Conservation (phyloP, 2,329 filamentous ascomycete species). For the Colletotrichum sp. region DNA sequence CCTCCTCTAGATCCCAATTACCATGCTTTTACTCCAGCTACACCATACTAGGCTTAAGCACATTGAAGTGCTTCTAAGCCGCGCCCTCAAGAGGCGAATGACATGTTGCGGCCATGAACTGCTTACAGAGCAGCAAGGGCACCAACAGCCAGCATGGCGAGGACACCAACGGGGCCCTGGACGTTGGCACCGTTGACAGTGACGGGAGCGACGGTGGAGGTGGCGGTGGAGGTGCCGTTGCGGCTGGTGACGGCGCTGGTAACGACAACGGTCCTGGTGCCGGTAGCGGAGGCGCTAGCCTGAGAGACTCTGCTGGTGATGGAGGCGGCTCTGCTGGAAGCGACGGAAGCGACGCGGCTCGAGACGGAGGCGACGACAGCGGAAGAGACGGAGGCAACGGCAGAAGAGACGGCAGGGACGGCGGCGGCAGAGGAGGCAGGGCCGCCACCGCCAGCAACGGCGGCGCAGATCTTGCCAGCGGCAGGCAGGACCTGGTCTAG, state of each 20-base stretch:
- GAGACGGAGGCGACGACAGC: background rate
- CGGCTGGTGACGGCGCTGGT: background rate
- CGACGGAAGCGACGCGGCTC: background rate
- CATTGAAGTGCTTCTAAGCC: background rate
- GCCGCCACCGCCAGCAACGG: background rate
- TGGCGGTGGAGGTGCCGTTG: background rate
- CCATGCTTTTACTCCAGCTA: background rate
- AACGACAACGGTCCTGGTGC: background rate
- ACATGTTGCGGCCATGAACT: background rate
- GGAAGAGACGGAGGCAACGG: background rate
- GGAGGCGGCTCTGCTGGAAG: background rate
- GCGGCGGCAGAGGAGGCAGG: background rate
- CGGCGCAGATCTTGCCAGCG: background rate
- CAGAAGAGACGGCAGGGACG: background rate
- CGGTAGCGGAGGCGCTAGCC: background rate
- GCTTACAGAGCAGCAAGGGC: constrained; percentile 4
- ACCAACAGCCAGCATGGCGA: constrained; percentile 5
- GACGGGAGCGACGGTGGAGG: constrained; percentile 1
- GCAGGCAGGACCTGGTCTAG: constrained; percentile 16
- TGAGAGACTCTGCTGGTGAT: background rate
- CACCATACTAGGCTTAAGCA: background rate
- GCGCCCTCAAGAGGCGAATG: background rate
- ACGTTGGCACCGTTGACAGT: background rate
- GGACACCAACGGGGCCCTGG: background rate
- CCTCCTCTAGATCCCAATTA: background rate